phyloP scores from a whole-genome alignment of 2,329 filamentous ascomycete genomes.

The Aspergillus latus region DNA sequence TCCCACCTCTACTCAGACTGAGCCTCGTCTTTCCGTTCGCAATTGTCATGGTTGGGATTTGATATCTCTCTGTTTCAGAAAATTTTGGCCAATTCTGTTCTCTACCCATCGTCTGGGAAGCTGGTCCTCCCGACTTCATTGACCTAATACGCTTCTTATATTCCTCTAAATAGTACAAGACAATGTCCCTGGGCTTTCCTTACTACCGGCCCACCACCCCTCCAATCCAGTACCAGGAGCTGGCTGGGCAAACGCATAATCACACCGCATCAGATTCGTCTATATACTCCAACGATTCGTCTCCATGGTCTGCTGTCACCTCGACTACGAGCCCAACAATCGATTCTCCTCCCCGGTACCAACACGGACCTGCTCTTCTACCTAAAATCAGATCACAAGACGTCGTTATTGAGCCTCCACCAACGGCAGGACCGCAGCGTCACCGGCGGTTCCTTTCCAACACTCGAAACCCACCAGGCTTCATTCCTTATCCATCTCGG shows the following conservation, averaged over 20 bases:
- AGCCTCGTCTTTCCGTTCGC: slow-evolving; percentile 14
- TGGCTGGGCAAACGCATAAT: slow-evolving; percentile 48
- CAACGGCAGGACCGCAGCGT: slow-evolving; percentile 54
- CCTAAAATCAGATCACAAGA: slow-evolving; percentile 86
- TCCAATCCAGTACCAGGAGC: slow-evolving; percentile 39
- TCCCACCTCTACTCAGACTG: slow-evolving; percentile 24
- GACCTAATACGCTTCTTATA: slow-evolving; percentile 7
- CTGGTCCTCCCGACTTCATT: slow-evolving; percentile 24
- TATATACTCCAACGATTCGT: slow-evolving; percentile 65
- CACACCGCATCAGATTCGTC: slow-evolving; percentile 67
- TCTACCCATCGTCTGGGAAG: slow-evolving; percentile 23
- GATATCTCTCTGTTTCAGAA: slow-evolving; percentile 18
- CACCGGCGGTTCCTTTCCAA: slow-evolving; percentile 55
- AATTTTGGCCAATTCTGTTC: slow-evolving; percentile 19
- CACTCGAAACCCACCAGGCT: slow-evolving; percentile 52
- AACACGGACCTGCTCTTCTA: slow-evolving; percentile 72
- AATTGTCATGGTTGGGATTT: slow-evolving; percentile 25
- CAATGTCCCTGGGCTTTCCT: slow-evolving; percentile 45
- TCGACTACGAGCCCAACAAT: slow-evolving; percentile 67
- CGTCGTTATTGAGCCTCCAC: slow-evolving; percentile 66
- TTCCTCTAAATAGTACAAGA: slow-evolving; percentile 14
- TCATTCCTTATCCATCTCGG: slow-evolving; percentile 51
- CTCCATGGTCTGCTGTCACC: slow-evolving; percentile 67
- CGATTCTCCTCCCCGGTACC: slow-evolving; percentile 69
- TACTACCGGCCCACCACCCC: slow-evolving; percentile 48